phyloP scores from a whole-genome alignment of 75 land plant genomes.

The Picea glauca region DNA sequence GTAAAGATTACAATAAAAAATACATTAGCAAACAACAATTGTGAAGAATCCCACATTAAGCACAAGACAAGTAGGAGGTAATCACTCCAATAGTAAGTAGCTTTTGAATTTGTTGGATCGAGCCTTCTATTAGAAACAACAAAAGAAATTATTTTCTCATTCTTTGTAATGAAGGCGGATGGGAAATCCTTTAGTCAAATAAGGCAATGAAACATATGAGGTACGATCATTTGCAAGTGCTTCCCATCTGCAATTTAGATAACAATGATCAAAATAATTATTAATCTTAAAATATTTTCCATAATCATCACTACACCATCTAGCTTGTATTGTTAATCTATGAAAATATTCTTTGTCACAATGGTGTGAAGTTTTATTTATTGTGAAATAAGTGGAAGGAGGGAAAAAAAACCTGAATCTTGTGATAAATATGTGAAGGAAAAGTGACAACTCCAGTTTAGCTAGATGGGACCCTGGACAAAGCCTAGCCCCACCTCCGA shows the following conservation, averaged over 20 bases:
- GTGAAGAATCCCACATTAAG: too few relatives aligned
- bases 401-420: not conserved
- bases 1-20: too few relatives aligned
- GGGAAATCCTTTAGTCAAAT: not conserved
- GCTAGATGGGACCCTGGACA: not conserved
- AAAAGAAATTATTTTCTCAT: not conserved
- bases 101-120: too few relatives aligned
- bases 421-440: not conserved
- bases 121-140: too few relatives aligned
- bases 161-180: not conserved
- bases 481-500: not conserved
- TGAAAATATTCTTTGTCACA: not conserved
- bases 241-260: not conserved
- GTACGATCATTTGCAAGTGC: not conserved
- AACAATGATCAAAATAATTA: not conserved
- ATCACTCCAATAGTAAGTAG: too few relatives aligned
- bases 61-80: too few relatives aligned
- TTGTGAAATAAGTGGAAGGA: not conserved
- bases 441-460: not conserved
- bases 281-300: not conserved
- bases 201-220: not conserved
- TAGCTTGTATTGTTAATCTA: not conserved
- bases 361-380: not conserved
- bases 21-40: too few relatives aligned
- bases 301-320: not conserved